These are phyloP conservation scores for Chalciporus sp. DNA, from an alignment of 1,284 basidiomycete species.

Conservation along the genomic window DNA sequence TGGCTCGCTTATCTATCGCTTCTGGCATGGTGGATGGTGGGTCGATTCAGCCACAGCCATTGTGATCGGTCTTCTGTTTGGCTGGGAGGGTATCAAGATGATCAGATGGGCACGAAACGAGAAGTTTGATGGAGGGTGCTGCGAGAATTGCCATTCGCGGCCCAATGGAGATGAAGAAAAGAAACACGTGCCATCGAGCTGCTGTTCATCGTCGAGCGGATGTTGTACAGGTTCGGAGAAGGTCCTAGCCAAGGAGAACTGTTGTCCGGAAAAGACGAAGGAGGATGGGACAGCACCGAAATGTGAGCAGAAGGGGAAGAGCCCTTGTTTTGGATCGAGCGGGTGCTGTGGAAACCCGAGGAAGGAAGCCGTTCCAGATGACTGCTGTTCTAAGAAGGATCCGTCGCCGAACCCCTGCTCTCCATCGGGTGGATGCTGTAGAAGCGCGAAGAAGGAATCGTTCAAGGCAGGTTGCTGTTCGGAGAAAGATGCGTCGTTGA, in stretches of 20 bases:
- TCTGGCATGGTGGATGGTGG: slow-evolving; percentile 51
- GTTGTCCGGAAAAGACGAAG: not conserved
- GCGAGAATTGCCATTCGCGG: not conserved
- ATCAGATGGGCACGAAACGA: not conserved
- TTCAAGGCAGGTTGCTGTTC: too few relatives aligned
- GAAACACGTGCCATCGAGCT: not conserved
- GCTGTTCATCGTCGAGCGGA: not conserved
- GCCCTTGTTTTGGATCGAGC: not conserved
- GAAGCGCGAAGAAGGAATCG: not conserved
- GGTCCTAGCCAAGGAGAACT: not conserved
- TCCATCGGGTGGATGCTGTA: not conserved
- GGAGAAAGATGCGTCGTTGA: not conserved
- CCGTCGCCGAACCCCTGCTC: not conserved
- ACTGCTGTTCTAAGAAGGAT: not conserved
- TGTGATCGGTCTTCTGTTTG: slow-evolving; percentile 42
- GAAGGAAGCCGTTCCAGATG: not conserved
- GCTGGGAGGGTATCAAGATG: slow-evolving; percentile 14
- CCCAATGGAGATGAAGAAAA: not conserved
- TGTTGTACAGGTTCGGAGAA: slow-evolving; percentile 1
- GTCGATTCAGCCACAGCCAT: slow-evolving; percentile 46
- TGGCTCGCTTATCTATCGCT: slow-evolving; percentile 39
- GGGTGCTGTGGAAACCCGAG: not conserved
- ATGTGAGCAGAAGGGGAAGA: not conserved
- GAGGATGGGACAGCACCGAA: too few relatives aligned
- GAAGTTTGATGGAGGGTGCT: slow-evolving; percentile 25